A percentile compares a stretch with the other conserved stretches of the same genome.
Conservation (phyloP, 2,329 filamentous ascomycete species). For the Chaetomium sp. region DNA sequence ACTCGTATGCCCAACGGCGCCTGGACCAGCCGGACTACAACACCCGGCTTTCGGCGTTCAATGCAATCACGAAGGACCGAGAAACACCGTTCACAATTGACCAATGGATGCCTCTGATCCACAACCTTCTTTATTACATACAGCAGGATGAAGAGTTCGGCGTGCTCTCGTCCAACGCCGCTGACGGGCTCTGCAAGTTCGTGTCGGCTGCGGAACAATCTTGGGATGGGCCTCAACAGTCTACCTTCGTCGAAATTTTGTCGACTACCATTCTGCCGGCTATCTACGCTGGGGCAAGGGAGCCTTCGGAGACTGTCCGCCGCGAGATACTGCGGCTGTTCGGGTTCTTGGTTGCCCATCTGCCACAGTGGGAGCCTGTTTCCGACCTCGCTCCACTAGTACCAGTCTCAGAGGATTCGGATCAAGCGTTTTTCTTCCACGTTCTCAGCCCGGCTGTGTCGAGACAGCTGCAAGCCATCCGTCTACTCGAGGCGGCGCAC, state of each 20-base stretch:
- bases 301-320: conserved; percentile 76
- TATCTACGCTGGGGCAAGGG: conserved; percentile 67
- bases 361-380: conserved; percentile 64
- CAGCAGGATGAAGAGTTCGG: conserved; percentile 82
- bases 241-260: conserved; percentile 53
- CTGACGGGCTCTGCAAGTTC: conserved; percentile 72
- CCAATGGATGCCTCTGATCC: conserved; percentile 82
- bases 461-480: conserved; percentile 75
- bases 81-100: conserved; percentile 54
- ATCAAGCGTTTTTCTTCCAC: conserved; percentile 81
- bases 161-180: conserved; percentile 72
- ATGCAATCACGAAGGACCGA: conserved; percentile 58
- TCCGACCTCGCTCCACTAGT: conserved; percentile 68
- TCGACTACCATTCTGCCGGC: conserved; percentile 63
- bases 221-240: conserved; percentile 34
- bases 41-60: conserved; percentile 70
- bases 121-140: conserved; percentile 85
- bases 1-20: conserved; percentile 65
- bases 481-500: conserved; percentile 66
- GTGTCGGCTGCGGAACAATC: conserved; percentile 55
- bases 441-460: conserved; percentile 85
- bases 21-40: conserved; percentile 89
- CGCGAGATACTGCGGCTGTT: conserved; percentile 75
- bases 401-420: conserved; percentile 50
- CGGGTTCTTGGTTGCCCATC: conserved; percentile 66